Conservation (phyloP, 306 rosid species). For the Cucumis sativus region DNA sequence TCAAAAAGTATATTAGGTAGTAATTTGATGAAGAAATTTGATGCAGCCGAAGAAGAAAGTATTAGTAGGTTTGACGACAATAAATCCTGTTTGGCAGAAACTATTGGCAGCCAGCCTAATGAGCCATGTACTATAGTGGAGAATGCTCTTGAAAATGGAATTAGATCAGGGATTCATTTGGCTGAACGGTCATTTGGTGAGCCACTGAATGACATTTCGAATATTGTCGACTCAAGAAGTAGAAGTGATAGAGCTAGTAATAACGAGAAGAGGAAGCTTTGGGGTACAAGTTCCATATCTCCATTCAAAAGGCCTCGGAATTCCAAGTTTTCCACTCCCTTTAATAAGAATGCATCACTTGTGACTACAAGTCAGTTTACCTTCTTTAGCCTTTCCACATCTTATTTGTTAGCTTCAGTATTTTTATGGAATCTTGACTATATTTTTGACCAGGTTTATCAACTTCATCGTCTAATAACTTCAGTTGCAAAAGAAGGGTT, state of each 20-base stretch:
- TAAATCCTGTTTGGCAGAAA: slow-evolving; percentile 22
- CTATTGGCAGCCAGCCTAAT: slow-evolving; percentile 11
- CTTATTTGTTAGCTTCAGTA: slow-evolving; percentile 6
- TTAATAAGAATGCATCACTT: slow-evolving; percentile 23
- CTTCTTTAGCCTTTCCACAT: not conserved
- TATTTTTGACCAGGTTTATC: slow-evolving; percentile 42
- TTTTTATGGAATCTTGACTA: slow-evolving; percentile 15
- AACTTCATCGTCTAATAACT: slow-evolving; percentile 28
- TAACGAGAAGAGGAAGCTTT: slow-evolving; percentile 45
- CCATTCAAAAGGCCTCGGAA: slow-evolving; percentile 77
- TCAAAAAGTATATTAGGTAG: slow-evolving; percentile 27
- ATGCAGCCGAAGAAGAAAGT: slow-evolving; percentile 44
- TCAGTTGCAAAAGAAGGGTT: slow-evolving; percentile 42
- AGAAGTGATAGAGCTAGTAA: slow-evolving; percentile 17
- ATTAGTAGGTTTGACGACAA: slow-evolving; percentile 15
- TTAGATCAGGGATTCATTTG: slow-evolving; percentile 22
- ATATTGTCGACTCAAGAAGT: slow-evolving; percentile 22
- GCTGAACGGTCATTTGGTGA: slow-evolving; percentile 23
- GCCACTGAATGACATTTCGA: slow-evolving; percentile 56
- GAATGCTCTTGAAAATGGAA: slow-evolving; percentile 22
- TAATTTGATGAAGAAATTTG: slow-evolving; percentile 54
- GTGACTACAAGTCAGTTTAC: slow-evolving; percentile 34
- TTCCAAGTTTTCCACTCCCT: slow-evolving; percentile 35
- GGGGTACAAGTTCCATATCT: slow-evolving; percentile 38
- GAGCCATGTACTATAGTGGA: slow-evolving; percentile 5